Base-by-base conservation (phyloP, 306 rosid genomes). In the Quercus dentata region DNA sequence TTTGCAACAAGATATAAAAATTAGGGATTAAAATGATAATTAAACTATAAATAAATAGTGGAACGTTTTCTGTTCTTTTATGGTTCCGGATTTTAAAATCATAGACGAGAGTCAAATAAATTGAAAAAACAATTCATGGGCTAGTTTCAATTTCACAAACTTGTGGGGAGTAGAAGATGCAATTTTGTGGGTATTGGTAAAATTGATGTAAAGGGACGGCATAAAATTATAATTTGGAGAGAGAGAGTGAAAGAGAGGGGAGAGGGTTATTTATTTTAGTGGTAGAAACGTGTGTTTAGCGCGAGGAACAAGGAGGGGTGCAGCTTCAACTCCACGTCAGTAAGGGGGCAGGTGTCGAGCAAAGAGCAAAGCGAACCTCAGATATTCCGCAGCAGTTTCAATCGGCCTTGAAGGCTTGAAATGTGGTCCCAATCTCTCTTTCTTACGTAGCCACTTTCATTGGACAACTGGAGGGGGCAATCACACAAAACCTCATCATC, bases 351-450 rank as follows among this genome's bases (percentile, higher is more conserved):
- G 86, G 91, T 79, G 91, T 87, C 87, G n/a, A 4, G 5, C 6
- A 12, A 11, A 14, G 19, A 63, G 81, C 44, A 0, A 0, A 71
- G 54, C 56, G 25, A 44, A 77, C 46, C 31, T 77, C 69, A 74
- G 87, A 85, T 83, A 85, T 87, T 87, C 79, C 59, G 87, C 81
- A 79, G 12, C 46, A 71, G 79, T 83, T 84, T 77, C 88, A 81
- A 80, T 85, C 44, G 59, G 10, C 75, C 56, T 86, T 87, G 23
- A 21, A 21, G 23, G 23, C 23, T 21, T 78, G 84, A 81, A 87
- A 87, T 87, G 91, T 82, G 91, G 91, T 87, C 86, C 4, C 44
- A 44, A 74, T 76, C 77, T 70, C 81, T 41, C 54, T 52, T 81
- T 75, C 67, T 78, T 81, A 77, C 82, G 81, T 81, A 27, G 21